Base-by-base conservation (phyloP, 192 early-diverging fungal genomes). In the Pecoramyces ruminantium region DNA sequence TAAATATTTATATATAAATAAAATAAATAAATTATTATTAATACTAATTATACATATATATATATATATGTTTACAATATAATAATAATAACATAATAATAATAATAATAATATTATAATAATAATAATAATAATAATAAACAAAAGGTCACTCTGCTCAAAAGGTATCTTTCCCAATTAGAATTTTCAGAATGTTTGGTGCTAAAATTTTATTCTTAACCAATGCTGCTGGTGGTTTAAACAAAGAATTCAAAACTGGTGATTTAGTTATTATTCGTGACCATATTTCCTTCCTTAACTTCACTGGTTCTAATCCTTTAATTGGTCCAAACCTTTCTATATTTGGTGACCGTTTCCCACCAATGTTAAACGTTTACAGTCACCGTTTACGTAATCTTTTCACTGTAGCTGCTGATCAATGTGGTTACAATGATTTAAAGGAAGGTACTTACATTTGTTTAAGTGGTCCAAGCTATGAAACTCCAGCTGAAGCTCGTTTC, bases 401-500 rank as follows among this genome's bases (percentile, higher is more conserved):
- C 28, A 92, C 93, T 83, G 83, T 87, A 83, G 90, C 92, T 39
- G 92, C 91, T 29, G 51, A 79, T 28, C 80, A 80, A 17, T 34
- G 79, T 40, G 81, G 25, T 82, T 39, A 58, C 21, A 29, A n/a
- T 82, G 21, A 0, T 79, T 39, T 96, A 83, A 88, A 92, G 38
- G 95, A 97, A 84, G 95, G 94, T 79, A 86, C 93, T 14, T 96
- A 95, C 82, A 87, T 85, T 82, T 93, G 93, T 83, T 93, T 96
- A 13, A 86, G 93, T n/a, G 96, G 96, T 0, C 96, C 96, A n/a
- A 90, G 89, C n/a, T 96, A 93, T 82, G 96, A 98, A 85, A 94
- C 94, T 5, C 86, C 93, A 78, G 94, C 95, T 2, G 96, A 98
- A 83, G 90, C 92, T 79, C 81, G 92, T 38, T 90, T 91, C 81